Evolutionary conservation across 1,139 yeast species (phyloP), one percentile per base, ranked within the genome.

Genomic region (Taphrina flavorubra): DNA sequence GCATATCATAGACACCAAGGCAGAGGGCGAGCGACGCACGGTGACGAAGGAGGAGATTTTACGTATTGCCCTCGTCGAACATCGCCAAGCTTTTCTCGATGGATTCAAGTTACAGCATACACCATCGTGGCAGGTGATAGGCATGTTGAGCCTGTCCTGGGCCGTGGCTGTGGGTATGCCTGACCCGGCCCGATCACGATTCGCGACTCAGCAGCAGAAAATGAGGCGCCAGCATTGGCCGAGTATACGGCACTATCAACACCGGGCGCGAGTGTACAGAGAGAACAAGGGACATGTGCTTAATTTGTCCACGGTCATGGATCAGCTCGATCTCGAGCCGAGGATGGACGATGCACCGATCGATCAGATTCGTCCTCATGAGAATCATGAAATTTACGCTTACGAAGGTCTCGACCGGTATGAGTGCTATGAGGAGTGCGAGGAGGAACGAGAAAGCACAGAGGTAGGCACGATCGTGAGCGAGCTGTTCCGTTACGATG

Each of bases 31-130:
- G 34, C 36, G 42, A 11, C 49, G 25, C 20, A 40, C 34, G 25
- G n/a, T 42, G 31, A 40, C 16, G n/a, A 62, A 51, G 8, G 53
- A 34, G 11, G 59, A 51, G 11, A 31, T 51, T 16, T 31, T 62
- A 7, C 7, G 56, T 16, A 25, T 62, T 11, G 42, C 16, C 6
- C 34, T 62, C 51, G 13, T 18, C 20, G 57, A 53, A 18, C 42
- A 62, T 13, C 58, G 65, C 5, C 37, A 39, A 7, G 39, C 34
- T 10, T 31, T 25, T 13, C n/a, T 31, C 10, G 42, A 20, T 10
- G 62, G 53, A 31, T 31, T 58, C 51, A 31, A 36, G 11, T 44
- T 58, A 40, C 51, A 58, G 36, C 60, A 56, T 34, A 39, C 60
- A 8, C 53, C 53, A 11, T 16, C 53, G 13, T 49, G 53, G 53